phyloP scores from a whole-genome alignment of 345 rosid species.

The Excoecaria cochinchinensis region DNA sequence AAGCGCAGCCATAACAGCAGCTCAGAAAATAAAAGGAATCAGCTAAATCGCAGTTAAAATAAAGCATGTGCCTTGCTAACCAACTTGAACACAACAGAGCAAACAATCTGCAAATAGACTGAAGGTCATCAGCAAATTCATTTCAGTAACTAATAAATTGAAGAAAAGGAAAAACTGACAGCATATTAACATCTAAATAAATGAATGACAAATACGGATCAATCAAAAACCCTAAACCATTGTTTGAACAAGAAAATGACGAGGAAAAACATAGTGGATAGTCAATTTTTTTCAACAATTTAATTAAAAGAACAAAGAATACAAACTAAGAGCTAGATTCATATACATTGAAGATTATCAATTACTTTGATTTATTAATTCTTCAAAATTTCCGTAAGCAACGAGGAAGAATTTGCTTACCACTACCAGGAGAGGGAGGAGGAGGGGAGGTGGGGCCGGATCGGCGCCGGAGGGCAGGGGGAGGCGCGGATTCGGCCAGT shows the following conservation, averaged over 20 bases:
- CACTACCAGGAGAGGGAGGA: neutral
- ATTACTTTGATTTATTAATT: neutral
- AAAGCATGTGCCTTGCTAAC: neutral
- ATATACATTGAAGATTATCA: neutral
- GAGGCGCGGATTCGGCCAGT: no score
- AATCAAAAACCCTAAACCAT: neutral
- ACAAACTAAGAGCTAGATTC: neutral
- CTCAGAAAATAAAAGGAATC: neutral
- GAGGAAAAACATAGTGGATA: neutral
- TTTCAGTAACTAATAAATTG: neutral
- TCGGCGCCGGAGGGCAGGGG: no score
- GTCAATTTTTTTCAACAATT: neutral
- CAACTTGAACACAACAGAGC: conserved; percentile 3
- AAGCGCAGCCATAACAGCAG: conserved; percentile 45
- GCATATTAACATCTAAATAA: neutral
- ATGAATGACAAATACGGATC: neutral
- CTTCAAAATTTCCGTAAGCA: no score
- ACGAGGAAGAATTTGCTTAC: neutral
- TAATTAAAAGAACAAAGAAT: neutral
- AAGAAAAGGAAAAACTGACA: neutral
- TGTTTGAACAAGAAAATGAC: neutral
- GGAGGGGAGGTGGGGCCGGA: no score
- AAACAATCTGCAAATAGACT: conserved; percentile 12
- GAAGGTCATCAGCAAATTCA: neutral
- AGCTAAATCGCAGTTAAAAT: neutral